Percentiles rank a stretch among this genome's conserved stretches.
Conservation (phyloP, 2,329 filamentous ascomycete genomes). For the Hypoxylon sp. region DNA sequence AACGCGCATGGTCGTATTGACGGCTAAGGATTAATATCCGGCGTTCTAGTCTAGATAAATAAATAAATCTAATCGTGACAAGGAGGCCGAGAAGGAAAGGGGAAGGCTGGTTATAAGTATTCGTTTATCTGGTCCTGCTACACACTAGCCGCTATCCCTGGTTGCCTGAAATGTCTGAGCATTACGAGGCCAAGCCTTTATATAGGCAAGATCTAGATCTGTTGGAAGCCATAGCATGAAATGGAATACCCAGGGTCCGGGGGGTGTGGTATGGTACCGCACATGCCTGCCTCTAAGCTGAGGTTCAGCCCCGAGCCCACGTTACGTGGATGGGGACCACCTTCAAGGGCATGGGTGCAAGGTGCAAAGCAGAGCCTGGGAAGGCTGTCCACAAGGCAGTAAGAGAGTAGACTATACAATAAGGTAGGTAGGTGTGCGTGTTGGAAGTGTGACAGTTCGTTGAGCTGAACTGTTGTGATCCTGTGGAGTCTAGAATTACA, state of each 20-base stretch:
- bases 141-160: no score
- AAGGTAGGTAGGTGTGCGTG: neutral
- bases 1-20: neutral
- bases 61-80: no score
- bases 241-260: neutral
- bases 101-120: neutral
- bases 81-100: neutral
- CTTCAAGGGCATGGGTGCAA: neutral
- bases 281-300: neutral
- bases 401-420: neutral
- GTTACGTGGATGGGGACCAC: conserved; percentile 1
- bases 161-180: neutral
- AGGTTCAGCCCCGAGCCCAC: conserved; percentile 7
- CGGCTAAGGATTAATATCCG: no score
- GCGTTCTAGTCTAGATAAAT: no score
- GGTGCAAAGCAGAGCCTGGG: neutral
- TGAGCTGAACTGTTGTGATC: neutral
- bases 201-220: neutral
- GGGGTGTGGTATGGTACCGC: neutral
- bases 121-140: neutral
- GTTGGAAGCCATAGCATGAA: neutral
- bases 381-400: neutral
- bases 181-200: neutral
- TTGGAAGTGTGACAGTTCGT: neutral
- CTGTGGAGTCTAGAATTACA: conserved; percentile 4